Conservation (phyloP, 805 yeast genomes). For the Nakazawaea peltata region DNA sequence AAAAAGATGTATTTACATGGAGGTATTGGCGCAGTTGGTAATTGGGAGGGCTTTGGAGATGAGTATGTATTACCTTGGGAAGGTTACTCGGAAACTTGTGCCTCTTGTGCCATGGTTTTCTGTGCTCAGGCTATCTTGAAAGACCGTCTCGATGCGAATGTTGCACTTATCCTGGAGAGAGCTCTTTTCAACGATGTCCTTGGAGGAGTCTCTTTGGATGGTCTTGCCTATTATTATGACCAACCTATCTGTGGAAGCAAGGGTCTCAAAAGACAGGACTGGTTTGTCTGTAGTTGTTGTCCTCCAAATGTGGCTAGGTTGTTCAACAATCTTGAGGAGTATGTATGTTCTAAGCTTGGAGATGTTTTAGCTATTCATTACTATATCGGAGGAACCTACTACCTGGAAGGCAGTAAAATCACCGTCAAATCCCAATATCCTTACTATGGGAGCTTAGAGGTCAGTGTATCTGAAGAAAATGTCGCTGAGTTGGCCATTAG, state of each 20-base stretch:
- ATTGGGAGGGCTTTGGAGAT: slow-evolving; percentile 21
- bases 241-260: slow-evolving; percentile 16
- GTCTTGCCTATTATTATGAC: slow-evolving; percentile 16
- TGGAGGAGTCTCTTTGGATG: slow-evolving; percentile 18
- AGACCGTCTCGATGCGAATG: slow-evolving; percentile 11
- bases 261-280: slow-evolving; percentile 12
- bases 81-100: slow-evolving; percentile 21
- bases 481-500: neutral
- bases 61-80: slow-evolving; percentile 16
- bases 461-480: neutral
- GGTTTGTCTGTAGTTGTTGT: slow-evolving; percentile 19
- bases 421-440: neutral
- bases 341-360: slow-evolving; percentile 9
- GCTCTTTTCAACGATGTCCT: slow-evolving; percentile 18
- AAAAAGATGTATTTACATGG: slow-evolving; percentile 18
- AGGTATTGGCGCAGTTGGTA: slow-evolving; percentile 17
- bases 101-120: slow-evolving; percentile 17
- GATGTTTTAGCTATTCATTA: slow-evolving; percentile 13
- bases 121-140: slow-evolving; percentile 14
- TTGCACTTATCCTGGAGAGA: slow-evolving; percentile 16
- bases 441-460: neutral
- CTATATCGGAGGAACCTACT: slow-evolving; percentile 12
- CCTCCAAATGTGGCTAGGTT: slow-evolving; percentile 20
- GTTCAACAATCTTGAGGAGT: slow-evolving; percentile 16
- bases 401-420: neutral